These are phyloP conservation scores for Calonectria ilicicola DNA, from an alignment of 2,329 filamentous ascomycete genomes.

Conservation along the genomic window DNA sequence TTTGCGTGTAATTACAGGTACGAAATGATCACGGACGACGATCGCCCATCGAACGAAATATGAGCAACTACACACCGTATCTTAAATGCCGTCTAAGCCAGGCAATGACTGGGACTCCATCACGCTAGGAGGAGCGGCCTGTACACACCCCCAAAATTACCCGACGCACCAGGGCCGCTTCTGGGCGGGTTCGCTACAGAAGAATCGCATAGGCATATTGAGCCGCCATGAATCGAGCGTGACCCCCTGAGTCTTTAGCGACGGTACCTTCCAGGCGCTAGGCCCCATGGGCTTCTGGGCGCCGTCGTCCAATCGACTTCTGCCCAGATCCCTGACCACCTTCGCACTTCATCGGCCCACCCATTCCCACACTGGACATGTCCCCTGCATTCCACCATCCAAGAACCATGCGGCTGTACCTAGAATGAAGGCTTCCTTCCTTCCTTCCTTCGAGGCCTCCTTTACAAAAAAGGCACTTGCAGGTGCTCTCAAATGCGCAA, in stretches of 20 bases:
- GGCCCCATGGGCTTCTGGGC: neutral
- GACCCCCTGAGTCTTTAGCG: conserved; percentile 15
- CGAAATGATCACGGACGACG: neutral
- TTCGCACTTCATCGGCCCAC: conserved; percentile 1
- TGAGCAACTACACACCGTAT: neutral
- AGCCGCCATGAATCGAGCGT: conserved; percentile 17
- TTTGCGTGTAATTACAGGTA: conserved; percentile 11
- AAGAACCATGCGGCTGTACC: conserved; percentile 21
- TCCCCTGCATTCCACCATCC: conserved; percentile 7
- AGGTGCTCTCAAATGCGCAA: conserved; percentile 8
- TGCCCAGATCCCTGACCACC: neutral
- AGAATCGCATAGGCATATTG: conserved; percentile 5
- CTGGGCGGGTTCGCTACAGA: neutral
- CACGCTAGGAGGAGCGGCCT: neutral
- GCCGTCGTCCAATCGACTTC: conserved; percentile 1
- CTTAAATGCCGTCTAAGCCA: neutral
- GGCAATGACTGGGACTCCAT: neutral
- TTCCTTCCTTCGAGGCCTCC: neutral
- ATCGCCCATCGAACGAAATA: neutral
- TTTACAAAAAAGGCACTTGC: neutral
- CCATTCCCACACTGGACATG: neutral
- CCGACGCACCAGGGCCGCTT: neutral
- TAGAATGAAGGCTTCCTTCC: neutral
- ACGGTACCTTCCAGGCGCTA: conserved; percentile 5
- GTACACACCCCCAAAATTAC: conserved; percentile 9